A percentile compares a stretch with the other conserved stretches of the same genome.
These are phyloP conservation scores for Podaxis carcinomalis DNA, from an alignment of 768 basidiomycete genomes.

Conservation along the genomic window DNA sequence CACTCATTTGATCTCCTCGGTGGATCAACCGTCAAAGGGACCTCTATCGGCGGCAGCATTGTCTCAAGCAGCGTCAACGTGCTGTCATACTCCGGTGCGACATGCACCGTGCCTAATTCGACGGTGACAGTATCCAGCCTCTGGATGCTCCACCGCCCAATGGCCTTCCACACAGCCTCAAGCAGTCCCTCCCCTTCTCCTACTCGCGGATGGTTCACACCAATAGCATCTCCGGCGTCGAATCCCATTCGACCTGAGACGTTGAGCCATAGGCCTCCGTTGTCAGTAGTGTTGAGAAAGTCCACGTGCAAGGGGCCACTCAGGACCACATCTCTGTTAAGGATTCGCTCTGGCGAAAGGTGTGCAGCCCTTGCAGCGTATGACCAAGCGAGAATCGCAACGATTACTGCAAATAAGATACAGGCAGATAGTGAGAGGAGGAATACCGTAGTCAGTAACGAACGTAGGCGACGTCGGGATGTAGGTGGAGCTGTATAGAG, in stretches of 20 bases:
- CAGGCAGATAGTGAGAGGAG: conserved; percentile 50
- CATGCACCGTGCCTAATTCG: conserved; percentile 43
- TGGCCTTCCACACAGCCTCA: conserved; percentile 51
- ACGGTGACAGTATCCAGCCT: conserved; percentile 54
- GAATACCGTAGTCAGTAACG: conserved; percentile 47
- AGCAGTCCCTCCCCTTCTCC: conserved; percentile 37
- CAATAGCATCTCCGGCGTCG: conserved; percentile 61
- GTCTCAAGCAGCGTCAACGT: conserved; percentile 41
- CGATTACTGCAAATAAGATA: conserved; percentile 36
- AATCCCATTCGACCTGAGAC: conserved; percentile 57
- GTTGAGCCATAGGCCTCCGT: conserved; percentile 56
- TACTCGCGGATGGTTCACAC: conserved; percentile 38
- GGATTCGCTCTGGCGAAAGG: conserved; percentile 53
- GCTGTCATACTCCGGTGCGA: conserved; percentile 41
- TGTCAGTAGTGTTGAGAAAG: conserved; percentile 55
- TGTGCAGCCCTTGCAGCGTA: conserved; percentile 55
- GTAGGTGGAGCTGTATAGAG: conserved; percentile 16
- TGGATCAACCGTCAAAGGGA: conserved; percentile 54
- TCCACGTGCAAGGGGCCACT: conserved; percentile 59
- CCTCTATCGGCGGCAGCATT: conserved; percentile 42
- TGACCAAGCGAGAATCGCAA: conserved; percentile 57
- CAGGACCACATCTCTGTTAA: conserved; percentile 51
- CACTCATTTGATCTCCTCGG: conserved; percentile 45
- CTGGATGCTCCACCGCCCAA: conserved; percentile 66
- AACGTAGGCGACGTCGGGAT: conserved; percentile 28